A percentile compares a stretch with the other conserved stretches of the same genome.
Conservation (phyloP, 371 early-diverging fungal species). For the Actinomucor elegans region DNA sequence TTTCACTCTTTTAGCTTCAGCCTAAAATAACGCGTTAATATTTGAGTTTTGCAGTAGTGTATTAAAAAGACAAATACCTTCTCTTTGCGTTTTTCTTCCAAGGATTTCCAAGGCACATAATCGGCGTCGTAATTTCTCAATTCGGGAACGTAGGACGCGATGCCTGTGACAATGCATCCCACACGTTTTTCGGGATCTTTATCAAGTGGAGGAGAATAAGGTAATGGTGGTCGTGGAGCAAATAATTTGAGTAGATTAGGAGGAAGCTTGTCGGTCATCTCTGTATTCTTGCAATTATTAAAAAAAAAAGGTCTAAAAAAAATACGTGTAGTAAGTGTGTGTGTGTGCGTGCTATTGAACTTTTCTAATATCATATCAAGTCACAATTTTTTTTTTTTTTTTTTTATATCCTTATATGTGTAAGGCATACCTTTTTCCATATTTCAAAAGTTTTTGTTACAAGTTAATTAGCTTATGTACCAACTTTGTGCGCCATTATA, state of each 20-base stretch:
- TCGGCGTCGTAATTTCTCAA: constrained; percentile 68
- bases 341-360: no score
- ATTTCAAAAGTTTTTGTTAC: no score
- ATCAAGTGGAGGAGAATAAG: constrained; percentile 74
- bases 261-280: constrained; percentile 79
- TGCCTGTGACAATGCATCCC: constrained; percentile 62
- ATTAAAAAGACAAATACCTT: constrained; percentile 60
- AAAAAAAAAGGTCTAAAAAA: not conserved
- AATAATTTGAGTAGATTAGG: constrained; percentile 88
- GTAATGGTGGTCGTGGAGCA: constrained; percentile 88
- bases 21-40: constrained; percentile 26
- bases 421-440: no score
- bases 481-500: no score
- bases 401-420: no score
- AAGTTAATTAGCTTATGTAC: no score
- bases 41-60: no score
- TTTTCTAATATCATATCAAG: no score
- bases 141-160: constrained; percentile 65
- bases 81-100: constrained; percentile 69
- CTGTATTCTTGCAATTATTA: not conserved
- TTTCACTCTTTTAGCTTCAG: constrained; percentile 51
- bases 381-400: no score
- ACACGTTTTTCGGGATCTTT: constrained; percentile 65
- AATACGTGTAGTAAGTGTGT: no score
- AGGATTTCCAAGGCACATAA: constrained; percentile 74